These are phyloP conservation scores for Suillus decipiens DNA, from an alignment of 768 basidiomycete genomes.

Conservation along the genomic window DNA sequence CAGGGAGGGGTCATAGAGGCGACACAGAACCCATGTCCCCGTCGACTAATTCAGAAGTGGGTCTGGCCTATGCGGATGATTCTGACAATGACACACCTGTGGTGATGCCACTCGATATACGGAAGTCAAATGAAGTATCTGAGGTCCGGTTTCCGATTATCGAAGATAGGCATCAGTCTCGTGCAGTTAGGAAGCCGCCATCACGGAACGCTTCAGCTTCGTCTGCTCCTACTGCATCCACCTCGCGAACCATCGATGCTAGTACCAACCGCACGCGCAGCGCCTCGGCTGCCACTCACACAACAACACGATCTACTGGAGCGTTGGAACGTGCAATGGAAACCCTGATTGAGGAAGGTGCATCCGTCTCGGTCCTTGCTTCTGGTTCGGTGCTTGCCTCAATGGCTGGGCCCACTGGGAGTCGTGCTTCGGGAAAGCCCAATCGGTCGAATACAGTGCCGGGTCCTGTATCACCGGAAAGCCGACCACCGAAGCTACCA, in stretches of 20 bases:
- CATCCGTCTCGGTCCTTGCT: constrained; percentile 36
- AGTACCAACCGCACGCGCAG: constrained; percentile 24
- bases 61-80: constrained; percentile 40
- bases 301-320: constrained; percentile 33
- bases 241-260: constrained; percentile 13
- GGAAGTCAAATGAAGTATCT: constrained; percentile 19
- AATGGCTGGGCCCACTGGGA: constrained; percentile 22
- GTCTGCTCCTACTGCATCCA: constrained; percentile 23
- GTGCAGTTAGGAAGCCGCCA: constrained; percentile 20
- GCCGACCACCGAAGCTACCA: constrained; percentile 54
- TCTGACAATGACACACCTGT: constrained; percentile 36
- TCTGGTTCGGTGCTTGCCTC: constrained; percentile 36
- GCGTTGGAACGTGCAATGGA: constrained; percentile 54
- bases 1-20: constrained; percentile 15
- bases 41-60: constrained; percentile 31
- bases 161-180: constrained; percentile 9
- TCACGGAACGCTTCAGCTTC: constrained; percentile 29
- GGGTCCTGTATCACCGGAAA: constrained; percentile 44
- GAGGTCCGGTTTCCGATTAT: constrained; percentile 40
- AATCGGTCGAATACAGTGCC: constrained; percentile 56
- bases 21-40: constrained; percentile 24
- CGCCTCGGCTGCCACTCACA: constrained; percentile 31
- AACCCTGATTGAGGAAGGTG: constrained; percentile 47
- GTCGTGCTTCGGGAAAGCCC: constrained; percentile 30
- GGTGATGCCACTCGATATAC: constrained; percentile 28